Conservation (phyloP, 2,329 filamentous ascomycete species). For the Lachnellula subtilissima region DNA sequence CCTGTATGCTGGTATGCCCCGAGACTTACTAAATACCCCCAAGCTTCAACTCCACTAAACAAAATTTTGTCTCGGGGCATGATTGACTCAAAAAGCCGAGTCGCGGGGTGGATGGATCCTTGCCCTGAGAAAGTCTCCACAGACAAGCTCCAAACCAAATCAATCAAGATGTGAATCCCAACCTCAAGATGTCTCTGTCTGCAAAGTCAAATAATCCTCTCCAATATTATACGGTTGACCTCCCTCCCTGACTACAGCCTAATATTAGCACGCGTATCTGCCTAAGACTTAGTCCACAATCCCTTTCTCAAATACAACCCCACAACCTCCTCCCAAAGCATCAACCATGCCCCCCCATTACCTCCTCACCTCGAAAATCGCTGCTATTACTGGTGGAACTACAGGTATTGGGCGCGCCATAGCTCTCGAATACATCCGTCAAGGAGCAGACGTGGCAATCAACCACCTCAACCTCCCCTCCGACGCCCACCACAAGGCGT, state of each 20-base stretch:
- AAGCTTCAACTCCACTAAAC: not conserved
- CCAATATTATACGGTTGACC: not conserved
- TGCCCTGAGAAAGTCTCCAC: not conserved
- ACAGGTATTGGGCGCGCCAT: constrained; percentile 87
- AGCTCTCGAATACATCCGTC: constrained; percentile 69
- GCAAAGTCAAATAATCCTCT: not conserved
- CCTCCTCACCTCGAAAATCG: constrained; percentile 69
- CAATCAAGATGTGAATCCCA: not conserved
- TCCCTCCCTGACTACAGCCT: no score
- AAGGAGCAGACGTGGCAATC: constrained; percentile 73
- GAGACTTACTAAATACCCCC: not conserved
- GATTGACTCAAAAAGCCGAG: constrained; percentile 16
- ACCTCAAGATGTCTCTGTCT: not conserved
- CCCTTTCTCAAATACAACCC: not conserved
- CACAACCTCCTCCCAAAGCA: constrained; percentile 4
- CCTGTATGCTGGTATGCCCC: no score
- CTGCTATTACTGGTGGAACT: constrained; percentile 80
- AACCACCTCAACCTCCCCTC: constrained; percentile 66
- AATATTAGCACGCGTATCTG: no score
- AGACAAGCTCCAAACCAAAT: not conserved
- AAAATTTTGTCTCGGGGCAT: constrained; percentile 9
- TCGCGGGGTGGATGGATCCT: constrained; percentile 16
- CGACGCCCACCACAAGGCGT: constrained; percentile 48
- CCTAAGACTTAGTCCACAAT: not conserved
- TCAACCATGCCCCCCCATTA: constrained; percentile 22